Percentiles rank a stretch among this genome's conserved stretches.
Evolutionary conservation across 495 filamentous ascomycete genomes (phyloP).

Genomic region (Neurospora cerealis): DNA sequence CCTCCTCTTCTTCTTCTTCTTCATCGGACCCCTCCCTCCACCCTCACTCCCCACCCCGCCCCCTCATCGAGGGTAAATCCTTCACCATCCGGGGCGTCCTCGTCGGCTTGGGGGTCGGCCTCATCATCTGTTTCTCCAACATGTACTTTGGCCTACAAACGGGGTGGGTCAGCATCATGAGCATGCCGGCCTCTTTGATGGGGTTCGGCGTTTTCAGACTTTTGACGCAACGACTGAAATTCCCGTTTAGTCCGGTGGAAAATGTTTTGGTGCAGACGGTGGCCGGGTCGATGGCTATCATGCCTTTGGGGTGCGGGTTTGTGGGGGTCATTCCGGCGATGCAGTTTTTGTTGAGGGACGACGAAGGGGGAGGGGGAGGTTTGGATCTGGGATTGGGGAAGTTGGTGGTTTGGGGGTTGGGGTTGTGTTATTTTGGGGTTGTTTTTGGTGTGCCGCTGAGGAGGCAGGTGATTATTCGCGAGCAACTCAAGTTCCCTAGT

Average conservation of each 20-base stretch:
- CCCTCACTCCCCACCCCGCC: background rate
- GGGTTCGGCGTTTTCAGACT: conserved; percentile 95
- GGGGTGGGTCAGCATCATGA: conserved; percentile 65
- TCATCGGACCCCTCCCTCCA: background rate
- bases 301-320: conserved; percentile 94
- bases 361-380: conserved; percentile 49
- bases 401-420: conserved; percentile 78
- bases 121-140: conserved; percentile 89
- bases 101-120: conserved; percentile 74
- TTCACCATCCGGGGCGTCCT: conserved; percentile 77
- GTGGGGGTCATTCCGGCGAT: conserved; percentile 79
- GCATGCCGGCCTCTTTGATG: conserved; percentile 87
- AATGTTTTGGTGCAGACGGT: conserved; percentile 98
- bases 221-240: conserved; percentile 50
- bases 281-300: conserved; percentile 87
- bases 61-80: conserved; percentile 34
- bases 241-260: conserved; percentile 87
- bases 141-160: conserved; percentile 98
- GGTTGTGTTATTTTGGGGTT: conserved; percentile 90
- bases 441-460: conserved; percentile 79
- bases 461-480: conserved; percentile 77
- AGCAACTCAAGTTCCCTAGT: conserved; percentile 87
- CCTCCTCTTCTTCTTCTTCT: background rate
- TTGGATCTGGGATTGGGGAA: conserved; percentile 61
- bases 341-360: conserved; percentile 66